A percentile compares a stretch with the other conserved stretches of the same genome.
Evolutionary conservation across 768 basidiomycete genomes (phyloP).

Genomic region (Boletus rubropictus): DNA sequence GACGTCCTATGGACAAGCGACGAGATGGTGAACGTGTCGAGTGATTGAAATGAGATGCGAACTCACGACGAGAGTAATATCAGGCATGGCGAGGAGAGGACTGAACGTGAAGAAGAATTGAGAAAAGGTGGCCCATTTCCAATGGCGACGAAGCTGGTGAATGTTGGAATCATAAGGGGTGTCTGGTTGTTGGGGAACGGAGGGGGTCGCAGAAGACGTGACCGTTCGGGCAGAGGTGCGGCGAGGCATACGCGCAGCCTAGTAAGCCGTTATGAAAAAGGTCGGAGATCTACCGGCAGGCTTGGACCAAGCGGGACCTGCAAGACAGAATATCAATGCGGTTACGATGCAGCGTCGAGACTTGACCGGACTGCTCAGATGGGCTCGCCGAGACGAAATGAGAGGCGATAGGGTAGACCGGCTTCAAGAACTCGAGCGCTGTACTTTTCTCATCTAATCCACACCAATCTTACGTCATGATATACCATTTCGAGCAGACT

Average conservation of each 20-base stretch:
- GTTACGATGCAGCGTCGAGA: slow-evolving; percentile 12
- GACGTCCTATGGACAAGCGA: slow-evolving; percentile 50
- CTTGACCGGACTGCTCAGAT: slow-evolving; percentile 11
- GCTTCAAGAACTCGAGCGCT: slow-evolving; percentile 1
- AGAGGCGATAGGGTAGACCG: neutral
- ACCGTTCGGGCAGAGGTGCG: slow-evolving; percentile 42
- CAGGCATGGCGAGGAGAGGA: slow-evolving; percentile 62
- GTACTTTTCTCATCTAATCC: slow-evolving; percentile 17
- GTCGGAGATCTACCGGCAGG: slow-evolving; percentile 33
- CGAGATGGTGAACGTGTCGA: slow-evolving; percentile 2
- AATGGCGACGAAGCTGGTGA: slow-evolving; percentile 61
- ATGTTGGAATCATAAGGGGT: slow-evolving; percentile 37
- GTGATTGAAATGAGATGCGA: neutral
- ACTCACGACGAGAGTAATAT: slow-evolving; percentile 62
- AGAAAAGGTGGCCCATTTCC: slow-evolving; percentile 90
- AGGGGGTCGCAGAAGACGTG: slow-evolving; percentile 28
- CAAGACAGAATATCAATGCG: slow-evolving; percentile 14
- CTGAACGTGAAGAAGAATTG: slow-evolving; percentile 88
- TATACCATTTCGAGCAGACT: slow-evolving; percentile 4
- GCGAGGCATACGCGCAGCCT: slow-evolving; percentile 51
- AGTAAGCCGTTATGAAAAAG: slow-evolving; percentile 32
- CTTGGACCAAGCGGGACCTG: slow-evolving; percentile 19
- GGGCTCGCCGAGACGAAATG: slow-evolving; percentile 11
- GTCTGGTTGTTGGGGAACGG: slow-evolving; percentile 24
- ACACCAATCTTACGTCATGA: slow-evolving; percentile 21